A percentile compares a stretch with the other conserved stretches of the same genome.
Evolutionary conservation across 164 flowering plant genomes (phyloP).

Genomic region (Tetracentron sinense): DNA sequence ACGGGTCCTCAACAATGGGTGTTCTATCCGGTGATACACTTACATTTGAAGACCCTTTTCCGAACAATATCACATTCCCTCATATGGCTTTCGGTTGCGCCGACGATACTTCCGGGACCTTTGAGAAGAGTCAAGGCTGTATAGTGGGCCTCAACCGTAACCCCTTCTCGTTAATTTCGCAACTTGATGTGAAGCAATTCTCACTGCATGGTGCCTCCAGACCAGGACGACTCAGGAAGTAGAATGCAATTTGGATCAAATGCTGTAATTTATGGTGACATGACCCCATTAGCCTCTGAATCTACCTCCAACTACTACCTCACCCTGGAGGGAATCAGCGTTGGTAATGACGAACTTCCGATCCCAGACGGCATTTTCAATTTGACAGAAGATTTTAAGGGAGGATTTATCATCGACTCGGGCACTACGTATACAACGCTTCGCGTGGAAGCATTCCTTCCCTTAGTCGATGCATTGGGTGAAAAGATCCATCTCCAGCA

Average conservation of each 20-base stretch:
- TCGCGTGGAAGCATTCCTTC: background rate
- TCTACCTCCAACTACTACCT: background rate
- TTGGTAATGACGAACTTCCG: background rate
- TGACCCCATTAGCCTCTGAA: background rate
- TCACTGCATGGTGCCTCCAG: slow-evolving; percentile 6
- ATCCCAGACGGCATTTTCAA: background rate
- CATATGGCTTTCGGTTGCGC: background rate
- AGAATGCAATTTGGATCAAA: background rate
- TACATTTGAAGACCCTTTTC: background rate
- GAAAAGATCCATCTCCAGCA: background rate
- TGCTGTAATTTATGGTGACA: background rate
- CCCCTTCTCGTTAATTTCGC: background rate
- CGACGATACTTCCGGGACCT: background rate
- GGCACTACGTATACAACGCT: background rate
- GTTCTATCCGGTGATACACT: background rate
- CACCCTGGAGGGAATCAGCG: background rate
- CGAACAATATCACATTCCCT: background rate
- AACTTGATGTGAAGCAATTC: background rate
- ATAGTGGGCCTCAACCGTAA: background rate
- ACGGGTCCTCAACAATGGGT: background rate
- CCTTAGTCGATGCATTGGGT: background rate
- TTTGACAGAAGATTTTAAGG: too few relatives aligned
- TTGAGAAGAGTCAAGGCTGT: background rate
- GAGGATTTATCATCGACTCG: background rate
- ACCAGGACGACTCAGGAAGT: slow-evolving; percentile 1